Percentiles rank a stretch among this genome's conserved stretches.
Conservation (phyloP, 352 stramenopile species). For the Phytopythium cucurbitacearum region DNA sequence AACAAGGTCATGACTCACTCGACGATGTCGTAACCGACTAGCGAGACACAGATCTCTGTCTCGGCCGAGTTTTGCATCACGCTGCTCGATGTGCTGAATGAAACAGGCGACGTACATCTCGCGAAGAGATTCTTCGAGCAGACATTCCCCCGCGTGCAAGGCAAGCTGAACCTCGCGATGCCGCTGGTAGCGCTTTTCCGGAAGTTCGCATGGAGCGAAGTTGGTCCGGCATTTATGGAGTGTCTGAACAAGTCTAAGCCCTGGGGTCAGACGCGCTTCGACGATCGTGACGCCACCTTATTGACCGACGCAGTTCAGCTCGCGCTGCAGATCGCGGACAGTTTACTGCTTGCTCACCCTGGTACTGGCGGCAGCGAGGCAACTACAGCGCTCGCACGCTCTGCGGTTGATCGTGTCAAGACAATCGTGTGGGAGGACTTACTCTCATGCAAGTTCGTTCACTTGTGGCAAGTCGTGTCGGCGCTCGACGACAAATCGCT, state of each 20-base stretch:
- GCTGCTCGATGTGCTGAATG: slow-evolving; percentile 7
- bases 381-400: background rate
- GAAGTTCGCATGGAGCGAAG: slow-evolving; percentile 11
- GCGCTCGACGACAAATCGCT: slow-evolving; percentile 3
- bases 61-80: slow-evolving; percentile 6
- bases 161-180: slow-evolving; percentile 1
- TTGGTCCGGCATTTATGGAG: slow-evolving; percentile 3
- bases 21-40: background rate
- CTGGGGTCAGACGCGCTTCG: slow-evolving; percentile 1
- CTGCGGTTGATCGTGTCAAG: slow-evolving; percentile 4
- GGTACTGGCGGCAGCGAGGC: background rate
- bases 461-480: slow-evolving; percentile 2
- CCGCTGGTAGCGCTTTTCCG: slow-evolving; percentile 3
- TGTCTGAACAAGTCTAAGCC: slow-evolving; percentile 5
- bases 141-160: slow-evolving; percentile 6
- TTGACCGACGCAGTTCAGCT: slow-evolving; percentile 3
- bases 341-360: background rate
- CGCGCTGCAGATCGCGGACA: background rate
- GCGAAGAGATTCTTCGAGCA: slow-evolving; percentile 11
- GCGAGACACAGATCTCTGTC: background rate
- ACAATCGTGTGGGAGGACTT: slow-evolving; percentile 3
- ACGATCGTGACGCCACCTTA: background rate
- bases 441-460: background rate
- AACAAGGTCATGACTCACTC: slow-evolving; percentile 3
- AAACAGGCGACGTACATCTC: slow-evolving; percentile 6